Percentiles rank a stretch among this genome's conserved stretches.
phyloP scores from a whole-genome alignment of 2,329 filamentous ascomycete species.

The Aspergillus brasiliensis region DNA sequence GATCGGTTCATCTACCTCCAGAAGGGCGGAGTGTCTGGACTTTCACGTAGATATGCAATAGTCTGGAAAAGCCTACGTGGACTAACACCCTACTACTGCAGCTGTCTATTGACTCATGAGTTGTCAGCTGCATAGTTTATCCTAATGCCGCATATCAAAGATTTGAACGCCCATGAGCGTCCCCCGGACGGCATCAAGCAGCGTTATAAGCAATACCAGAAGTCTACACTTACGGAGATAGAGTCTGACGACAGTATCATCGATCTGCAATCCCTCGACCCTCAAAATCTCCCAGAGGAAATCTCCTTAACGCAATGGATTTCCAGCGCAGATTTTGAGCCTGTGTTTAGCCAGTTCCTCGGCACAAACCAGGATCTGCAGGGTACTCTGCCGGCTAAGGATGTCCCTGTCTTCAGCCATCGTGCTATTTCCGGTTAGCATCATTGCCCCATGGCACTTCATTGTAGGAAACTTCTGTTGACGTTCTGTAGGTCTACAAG shows the following conservation, averaged over 20 bases:
- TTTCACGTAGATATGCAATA: conserved; percentile 4
- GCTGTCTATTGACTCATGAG: neutral
- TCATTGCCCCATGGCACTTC: conserved; percentile 7
- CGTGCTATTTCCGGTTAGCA: conserved; percentile 41
- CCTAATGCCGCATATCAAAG: conserved; percentile 36
- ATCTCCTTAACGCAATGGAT: conserved; percentile 34
- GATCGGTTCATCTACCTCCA: neutral
- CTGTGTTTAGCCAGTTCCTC: conserved; percentile 37
- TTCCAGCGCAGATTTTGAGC: conserved; percentile 29
- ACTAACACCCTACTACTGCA: neutral
- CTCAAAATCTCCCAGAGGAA: conserved; percentile 28
- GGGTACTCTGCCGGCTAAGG: conserved; percentile 20
- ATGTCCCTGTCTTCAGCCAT: conserved; percentile 41
- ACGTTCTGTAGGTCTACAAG: conserved; percentile 67
- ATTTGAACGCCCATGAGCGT: conserved; percentile 73
- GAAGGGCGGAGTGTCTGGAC: neutral
- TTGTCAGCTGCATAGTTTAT: neutral
- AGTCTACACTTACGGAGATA: conserved; percentile 57
- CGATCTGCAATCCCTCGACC: conserved; percentile 51
- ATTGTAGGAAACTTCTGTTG: conserved; percentile 20
- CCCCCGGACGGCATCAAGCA: conserved; percentile 70
- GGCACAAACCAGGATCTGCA: conserved; percentile 11
- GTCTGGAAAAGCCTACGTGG: neutral
- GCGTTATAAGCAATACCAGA: conserved; percentile 75
- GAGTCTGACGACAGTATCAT: conserved; percentile 58